Evolutionary conservation across 1,139 yeast genomes (phyloP), one percentile per base, ranked within the genome.

Genomic region (Scheffersomyces cryptocercus): DNA sequence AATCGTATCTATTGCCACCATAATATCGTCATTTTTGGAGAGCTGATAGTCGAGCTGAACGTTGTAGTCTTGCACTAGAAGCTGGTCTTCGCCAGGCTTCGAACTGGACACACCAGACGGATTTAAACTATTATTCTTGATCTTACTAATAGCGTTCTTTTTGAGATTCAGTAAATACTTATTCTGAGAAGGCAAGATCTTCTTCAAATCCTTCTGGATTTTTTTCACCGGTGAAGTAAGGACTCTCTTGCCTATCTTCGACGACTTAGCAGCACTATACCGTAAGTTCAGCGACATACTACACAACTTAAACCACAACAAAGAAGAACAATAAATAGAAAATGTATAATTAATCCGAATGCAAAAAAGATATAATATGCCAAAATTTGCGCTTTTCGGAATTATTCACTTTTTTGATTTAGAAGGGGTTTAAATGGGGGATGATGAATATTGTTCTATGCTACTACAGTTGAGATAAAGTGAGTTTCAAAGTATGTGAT

Each of bases 211-310:
- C 28, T 54, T 55, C 51, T 45, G 42, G 47, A 40, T 28, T 50
- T 48, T 44, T 52, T 45, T 47, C 12, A 55, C 47, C 1, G 59
- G 55, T n/a, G 56, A 51, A 6, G 54, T 55, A 2, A 43, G 45
- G 1, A 52, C 43, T 24, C 51, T 53, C 46, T 62, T 67, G 10
- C 60, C 46, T 12, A 73, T 64, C 16, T 60, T 56, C 0, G 78
- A 72, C 34, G 77, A 67, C 46, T 59, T 67, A 3, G 79, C 77
- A 2, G 79, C 78, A 42, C 72, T 69, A 45, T 64, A 73, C 39
- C 68, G 61, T 24, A 70, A 57, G 46, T 61, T 61, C 5, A 62
- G 50, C 13, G 62, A 54, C 65, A 61, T 61, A 11, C 15, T 14
- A 14, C 8, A 29, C 9, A 29, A 13, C 12, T 12, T 3, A 6